Evolutionary conservation across 2,329 filamentous ascomycete genomes (phyloP).

Genomic region (Fusarium torulosum): DNA sequence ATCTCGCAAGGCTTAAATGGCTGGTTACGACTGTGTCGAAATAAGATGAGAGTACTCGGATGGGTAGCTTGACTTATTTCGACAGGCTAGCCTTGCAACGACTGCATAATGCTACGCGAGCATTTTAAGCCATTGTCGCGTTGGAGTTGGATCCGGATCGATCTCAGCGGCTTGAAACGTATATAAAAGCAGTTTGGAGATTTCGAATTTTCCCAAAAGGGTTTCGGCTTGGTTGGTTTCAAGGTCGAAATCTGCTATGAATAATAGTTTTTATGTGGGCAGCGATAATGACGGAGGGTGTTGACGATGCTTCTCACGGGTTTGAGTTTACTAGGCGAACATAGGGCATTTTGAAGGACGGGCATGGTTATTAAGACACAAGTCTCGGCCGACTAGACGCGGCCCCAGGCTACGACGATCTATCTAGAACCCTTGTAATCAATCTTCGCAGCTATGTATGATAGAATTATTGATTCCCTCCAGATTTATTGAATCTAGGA

Average conservation of each 20-base stretch:
- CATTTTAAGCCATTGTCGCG: slow-evolving; percentile 23
- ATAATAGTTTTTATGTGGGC: slow-evolving; percentile 47
- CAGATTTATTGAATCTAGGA: slow-evolving; percentile 19
- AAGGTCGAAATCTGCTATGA: slow-evolving; percentile 29
- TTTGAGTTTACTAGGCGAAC: slow-evolving; percentile 49
- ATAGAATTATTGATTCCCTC: slow-evolving; percentile 43
- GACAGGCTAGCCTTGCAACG: slow-evolving; percentile 13
- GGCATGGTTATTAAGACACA: slow-evolving; percentile 49
- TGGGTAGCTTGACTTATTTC: slow-evolving; percentile 6
- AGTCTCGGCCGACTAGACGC: slow-evolving; percentile 44
- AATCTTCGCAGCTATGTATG: slow-evolving; percentile 49
- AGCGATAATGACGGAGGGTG: slow-evolving; percentile 50
- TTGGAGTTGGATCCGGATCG: slow-evolving; percentile 40
- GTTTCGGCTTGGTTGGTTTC: slow-evolving; percentile 37
- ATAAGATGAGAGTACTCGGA: slow-evolving; percentile 1
- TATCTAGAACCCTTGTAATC: slow-evolving; percentile 51
- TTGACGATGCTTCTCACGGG: slow-evolving; percentile 49
- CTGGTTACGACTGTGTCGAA: slow-evolving; percentile 1
- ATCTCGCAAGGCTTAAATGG: slow-evolving; percentile 73
- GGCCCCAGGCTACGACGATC: slow-evolving; percentile 47
- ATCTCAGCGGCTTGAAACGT: slow-evolving; percentile 39
- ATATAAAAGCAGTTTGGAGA: slow-evolving; percentile 47
- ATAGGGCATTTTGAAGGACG: slow-evolving; percentile 48
- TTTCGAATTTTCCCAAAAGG: slow-evolving; percentile 33
- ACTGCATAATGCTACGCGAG: slow-evolving; percentile 23